A percentile compares a stretch with the other conserved stretches of the same genome.
Conservation (phyloP, 78 protist genomes). For the Planoprotostelium fungivorum region DNA sequence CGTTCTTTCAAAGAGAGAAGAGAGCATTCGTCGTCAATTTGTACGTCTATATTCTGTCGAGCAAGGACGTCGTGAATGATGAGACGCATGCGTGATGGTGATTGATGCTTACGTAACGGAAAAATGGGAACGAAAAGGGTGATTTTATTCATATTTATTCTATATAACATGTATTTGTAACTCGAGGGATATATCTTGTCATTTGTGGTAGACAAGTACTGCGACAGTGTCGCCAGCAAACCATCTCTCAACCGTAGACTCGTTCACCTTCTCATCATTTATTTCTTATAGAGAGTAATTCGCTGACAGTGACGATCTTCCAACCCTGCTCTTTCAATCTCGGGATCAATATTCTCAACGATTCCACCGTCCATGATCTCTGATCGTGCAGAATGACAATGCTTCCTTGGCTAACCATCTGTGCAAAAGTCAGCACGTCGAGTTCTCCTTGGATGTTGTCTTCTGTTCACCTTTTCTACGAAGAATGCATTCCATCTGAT, state of each 20-base stretch:
- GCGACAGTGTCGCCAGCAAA: too few relatives aligned
- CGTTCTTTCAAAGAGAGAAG: background rate
- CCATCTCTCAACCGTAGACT: too few relatives aligned
- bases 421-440: background rate
- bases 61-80: background rate
- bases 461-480: background rate
- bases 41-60: background rate
- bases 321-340: background rate
- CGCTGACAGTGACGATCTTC: background rate
- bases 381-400: conserved; percentile 31
- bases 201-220: too few relatives aligned
- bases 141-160: too few relatives aligned
- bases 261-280: background rate
- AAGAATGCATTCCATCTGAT: conserved; percentile 27
- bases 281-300: too few relatives aligned
- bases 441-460: too few relatives aligned
- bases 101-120: too few relatives aligned
- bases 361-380: background rate
- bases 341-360: background rate
- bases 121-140: too few relatives aligned
- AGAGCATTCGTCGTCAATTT: background rate
- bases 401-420: conserved; percentile 5
- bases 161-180: too few relatives aligned
- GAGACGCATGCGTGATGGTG: too few relatives aligned
- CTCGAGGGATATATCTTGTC: too few relatives aligned